A percentile compares a stretch with the other conserved stretches of the same genome.
Conservation (phyloP, 257 asterid species). For the Echium plantagineum region DNA sequence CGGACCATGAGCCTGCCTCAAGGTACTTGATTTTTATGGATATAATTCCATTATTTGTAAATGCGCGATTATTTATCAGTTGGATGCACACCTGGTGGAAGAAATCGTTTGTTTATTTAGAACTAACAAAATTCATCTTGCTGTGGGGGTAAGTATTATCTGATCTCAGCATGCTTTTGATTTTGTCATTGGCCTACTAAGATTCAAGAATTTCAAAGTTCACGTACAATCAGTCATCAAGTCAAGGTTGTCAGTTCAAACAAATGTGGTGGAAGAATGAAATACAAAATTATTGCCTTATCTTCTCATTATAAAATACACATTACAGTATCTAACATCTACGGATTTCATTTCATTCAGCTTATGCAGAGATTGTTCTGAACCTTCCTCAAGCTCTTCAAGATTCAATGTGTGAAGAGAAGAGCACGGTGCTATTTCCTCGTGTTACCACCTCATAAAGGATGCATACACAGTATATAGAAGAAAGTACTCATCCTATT, state of each 20-base stretch:
- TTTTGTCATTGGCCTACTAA: too few relatives aligned
- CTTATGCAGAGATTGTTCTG: conserved; percentile 87
- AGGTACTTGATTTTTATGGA: conserved; percentile 33
- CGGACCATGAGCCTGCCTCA: conserved; percentile 77
- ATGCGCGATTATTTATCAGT: not conserved
- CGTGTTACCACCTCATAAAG: not conserved
- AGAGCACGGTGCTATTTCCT: not conserved
- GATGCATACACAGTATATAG: too few relatives aligned
- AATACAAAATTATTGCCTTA: not conserved
- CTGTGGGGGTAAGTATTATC: not conserved
- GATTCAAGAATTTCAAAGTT: not conserved
- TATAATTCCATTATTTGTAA: not conserved
- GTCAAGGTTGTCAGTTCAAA: not conserved
- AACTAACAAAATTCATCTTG: not conserved
- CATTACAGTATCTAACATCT: conserved; percentile 1
- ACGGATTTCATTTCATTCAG: conserved; percentile 24
- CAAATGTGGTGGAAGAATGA: not conserved
- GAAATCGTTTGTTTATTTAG: not conserved
- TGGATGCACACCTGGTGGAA: not conserved
- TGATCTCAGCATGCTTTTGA: not conserved
- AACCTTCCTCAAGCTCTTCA: conserved; percentile 61
- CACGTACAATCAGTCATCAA: not conserved
- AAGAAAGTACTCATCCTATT: too few relatives aligned
- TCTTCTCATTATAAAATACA: not conserved
- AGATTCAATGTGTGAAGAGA: conserved; percentile 29